These are phyloP conservation scores for Ampelomyces quisqualis DNA, from an alignment of 2,329 filamentous ascomycete genomes.

Conservation along the genomic window DNA sequence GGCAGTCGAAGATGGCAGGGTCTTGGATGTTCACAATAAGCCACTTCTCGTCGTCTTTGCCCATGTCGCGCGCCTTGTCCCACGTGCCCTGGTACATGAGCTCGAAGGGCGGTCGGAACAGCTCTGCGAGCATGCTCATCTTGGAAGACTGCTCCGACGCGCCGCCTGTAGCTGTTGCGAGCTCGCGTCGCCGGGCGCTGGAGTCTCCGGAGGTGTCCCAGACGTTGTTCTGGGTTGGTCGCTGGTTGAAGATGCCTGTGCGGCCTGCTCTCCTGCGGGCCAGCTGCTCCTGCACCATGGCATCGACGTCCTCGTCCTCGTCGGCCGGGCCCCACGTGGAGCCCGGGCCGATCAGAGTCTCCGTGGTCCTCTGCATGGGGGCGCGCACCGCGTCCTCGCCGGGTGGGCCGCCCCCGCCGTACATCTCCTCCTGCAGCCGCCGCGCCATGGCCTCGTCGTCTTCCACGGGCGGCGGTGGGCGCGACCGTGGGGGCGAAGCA, in stretches of 20 bases:
- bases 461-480: constrained; percentile 56
- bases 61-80: constrained; percentile 80
- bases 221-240: constrained; percentile 54
- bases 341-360: constrained; percentile 80
- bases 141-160: constrained; percentile 67
- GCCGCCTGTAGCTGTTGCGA: constrained; percentile 64
- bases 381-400: constrained; percentile 69
- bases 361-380: constrained; percentile 86
- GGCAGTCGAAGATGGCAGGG: constrained; percentile 88
- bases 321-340: constrained; percentile 52
- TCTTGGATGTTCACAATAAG: constrained; percentile 95
- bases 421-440: constrained; percentile 88
- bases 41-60: constrained; percentile 90
- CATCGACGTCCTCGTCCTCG: constrained; percentile 58
- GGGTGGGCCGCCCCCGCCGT: constrained; percentile 54
- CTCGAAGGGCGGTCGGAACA: constrained; percentile 91
- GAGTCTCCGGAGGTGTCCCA: constrained; percentile 57
- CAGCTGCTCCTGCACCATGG: constrained; percentile 66
- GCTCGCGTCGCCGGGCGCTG: constrained; percentile 52
- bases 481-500: constrained; percentile 25
- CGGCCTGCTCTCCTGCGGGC: constrained; percentile 49
- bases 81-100: constrained; percentile 79
- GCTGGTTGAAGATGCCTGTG: constrained; percentile 72
- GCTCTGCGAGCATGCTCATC: constrained; percentile 77
- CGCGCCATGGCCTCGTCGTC: constrained; percentile 94